Evolutionary conservation across 2,329 filamentous ascomycete species (phyloP).

Genomic region (Penicillium olsonii): DNA sequence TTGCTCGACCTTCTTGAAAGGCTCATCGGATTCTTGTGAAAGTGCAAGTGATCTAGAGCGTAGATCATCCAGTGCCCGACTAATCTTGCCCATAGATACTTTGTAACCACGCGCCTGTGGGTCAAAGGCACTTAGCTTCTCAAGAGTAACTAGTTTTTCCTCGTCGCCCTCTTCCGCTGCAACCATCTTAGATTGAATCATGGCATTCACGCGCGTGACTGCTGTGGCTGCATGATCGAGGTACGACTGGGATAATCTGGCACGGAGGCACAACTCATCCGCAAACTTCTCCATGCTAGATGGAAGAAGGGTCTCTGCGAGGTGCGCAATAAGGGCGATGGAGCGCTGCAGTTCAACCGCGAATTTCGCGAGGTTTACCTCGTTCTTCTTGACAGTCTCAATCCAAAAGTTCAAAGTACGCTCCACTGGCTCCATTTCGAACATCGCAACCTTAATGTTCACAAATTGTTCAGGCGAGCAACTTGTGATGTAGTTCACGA

Average conservation of each 20-base stretch:
- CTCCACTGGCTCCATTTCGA: slow-evolving; percentile 90
- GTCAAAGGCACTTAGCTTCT: slow-evolving; percentile 70
- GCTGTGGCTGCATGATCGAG: slow-evolving; percentile 75
- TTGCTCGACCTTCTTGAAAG: slow-evolving; percentile 70
- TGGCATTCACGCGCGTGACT: slow-evolving; percentile 62
- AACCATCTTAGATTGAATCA: slow-evolving; percentile 68
- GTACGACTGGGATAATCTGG: slow-evolving; percentile 74
- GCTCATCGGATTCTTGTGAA: slow-evolving; percentile 64
- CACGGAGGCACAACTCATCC: slow-evolving; percentile 76
- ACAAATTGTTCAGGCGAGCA: slow-evolving; percentile 78
- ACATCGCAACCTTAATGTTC: slow-evolving; percentile 74
- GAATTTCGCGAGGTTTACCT: slow-evolving; percentile 81
- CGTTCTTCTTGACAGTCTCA: slow-evolving; percentile 77
- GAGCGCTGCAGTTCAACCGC: slow-evolving; percentile 79
- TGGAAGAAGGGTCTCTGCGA: slow-evolving; percentile 76
- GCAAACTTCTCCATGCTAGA: slow-evolving; percentile 71
- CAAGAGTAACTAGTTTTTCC: slow-evolving; percentile 67
- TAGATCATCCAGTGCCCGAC: slow-evolving; percentile 75
- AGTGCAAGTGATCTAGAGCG: slow-evolving; percentile 74
- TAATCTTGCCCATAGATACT: slow-evolving; percentile 76
- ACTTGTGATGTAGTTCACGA: slow-evolving; percentile 75
- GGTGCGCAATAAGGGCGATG: slow-evolving; percentile 82
- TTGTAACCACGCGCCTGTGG: slow-evolving; percentile 79
- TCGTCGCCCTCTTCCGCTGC: slow-evolving; percentile 64
- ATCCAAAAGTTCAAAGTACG: slow-evolving; percentile 85